These are phyloP conservation scores for Diaporthe vaccinii DNA, from an alignment of 2,329 filamentous ascomycete species.

Conservation along the genomic window DNA sequence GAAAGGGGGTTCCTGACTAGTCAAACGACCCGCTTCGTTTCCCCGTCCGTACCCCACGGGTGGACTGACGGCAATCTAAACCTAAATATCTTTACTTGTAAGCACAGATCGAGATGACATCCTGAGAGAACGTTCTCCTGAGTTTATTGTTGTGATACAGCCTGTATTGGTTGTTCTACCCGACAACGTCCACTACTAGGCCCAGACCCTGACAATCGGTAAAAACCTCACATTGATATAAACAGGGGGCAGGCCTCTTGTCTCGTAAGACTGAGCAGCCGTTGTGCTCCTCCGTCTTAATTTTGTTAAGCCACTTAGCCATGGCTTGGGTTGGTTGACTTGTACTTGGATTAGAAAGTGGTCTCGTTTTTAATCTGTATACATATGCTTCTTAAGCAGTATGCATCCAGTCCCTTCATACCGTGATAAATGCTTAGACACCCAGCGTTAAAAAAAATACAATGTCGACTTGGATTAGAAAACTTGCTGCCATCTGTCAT, in stretches of 20 bases:
- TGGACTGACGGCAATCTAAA: constrained; percentile 17
- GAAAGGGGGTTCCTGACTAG: neutral
- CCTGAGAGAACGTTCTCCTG: neutral
- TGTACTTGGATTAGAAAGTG: no score
- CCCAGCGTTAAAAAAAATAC: no score
- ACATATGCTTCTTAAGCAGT: no score
- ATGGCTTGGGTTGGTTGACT: no score
- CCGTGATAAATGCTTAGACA: no score
- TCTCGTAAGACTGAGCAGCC: neutral
- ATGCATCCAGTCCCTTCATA: no score
- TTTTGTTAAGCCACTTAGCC: no score
- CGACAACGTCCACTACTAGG: neutral
- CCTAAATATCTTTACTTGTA: neutral
- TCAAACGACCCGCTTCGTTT: neutral
- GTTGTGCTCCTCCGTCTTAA: neutral
- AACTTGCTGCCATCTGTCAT: no score
- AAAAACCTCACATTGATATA: neutral
- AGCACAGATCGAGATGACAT: constrained; percentile 1
- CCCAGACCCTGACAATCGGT: neutral
- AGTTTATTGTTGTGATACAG: neutral
- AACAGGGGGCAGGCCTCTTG: neutral
- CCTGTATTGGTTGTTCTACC: neutral
- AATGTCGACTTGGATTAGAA: no score
- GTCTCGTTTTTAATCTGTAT: no score
- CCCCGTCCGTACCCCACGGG: constrained; percentile 1